Evolutionary conservation across 345 rosid species (phyloP), one percentile per base, ranked within the genome.

Genomic region (Clarkia xantiana): DNA sequence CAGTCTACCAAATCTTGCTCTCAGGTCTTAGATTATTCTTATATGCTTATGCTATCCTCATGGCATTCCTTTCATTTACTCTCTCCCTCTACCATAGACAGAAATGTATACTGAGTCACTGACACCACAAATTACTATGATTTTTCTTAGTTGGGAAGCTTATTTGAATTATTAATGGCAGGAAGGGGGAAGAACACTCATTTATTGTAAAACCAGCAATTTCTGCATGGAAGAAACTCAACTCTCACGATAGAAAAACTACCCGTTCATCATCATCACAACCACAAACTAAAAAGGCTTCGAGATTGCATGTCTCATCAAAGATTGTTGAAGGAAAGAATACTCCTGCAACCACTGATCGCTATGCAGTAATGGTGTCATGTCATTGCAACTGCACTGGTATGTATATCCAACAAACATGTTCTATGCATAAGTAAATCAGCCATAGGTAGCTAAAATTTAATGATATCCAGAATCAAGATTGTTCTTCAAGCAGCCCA

Each of bases 171-270:
- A 34, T 63, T 49, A 38, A 34, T 68, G 64, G 63, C 80, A 93
- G 99, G 99, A 84, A 74, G 69, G 88, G 95, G 64, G 99, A 87
- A 68, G 96, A 84, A 64, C 99, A 87, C 64, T 87, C 99, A 41
- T 93, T 93, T 67, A 80, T 93, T 19, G 74, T 93, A 61, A 93
- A 80, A 67, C 95, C 94, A 44, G 78, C 73, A 1, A 71, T 74
- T 68, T 71, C 87, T 25, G 58, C 66, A 55, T 74, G 75, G 68
- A 82, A 73, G 62, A 72, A 72, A 67, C 60, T 61, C 42, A 80
- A 71, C 67, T 70, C 66, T 45, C 70, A 69, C 17, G 60, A 73
- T 55, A 76, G 74, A 67, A 77, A 56, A 60, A 62, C 56, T 55
- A 64, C 77, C 49, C 70, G 42, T 14, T 62, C 71, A 3, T 56